Percentiles rank a stretch among this genome's conserved stretches.
phyloP scores from a whole-genome alignment of 129 eudicot genomes.

The Flaveria ramosissima region DNA sequence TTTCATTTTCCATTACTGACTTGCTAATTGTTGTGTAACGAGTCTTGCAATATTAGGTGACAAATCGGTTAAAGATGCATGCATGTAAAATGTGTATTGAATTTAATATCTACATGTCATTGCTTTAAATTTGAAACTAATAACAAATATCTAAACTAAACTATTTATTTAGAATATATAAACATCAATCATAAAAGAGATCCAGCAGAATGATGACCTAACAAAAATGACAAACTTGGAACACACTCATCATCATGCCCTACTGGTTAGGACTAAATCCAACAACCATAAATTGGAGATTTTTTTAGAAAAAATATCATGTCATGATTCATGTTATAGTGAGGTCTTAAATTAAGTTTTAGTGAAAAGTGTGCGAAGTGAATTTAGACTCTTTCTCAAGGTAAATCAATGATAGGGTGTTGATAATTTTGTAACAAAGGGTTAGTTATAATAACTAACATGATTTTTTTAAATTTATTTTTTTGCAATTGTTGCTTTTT shows the following conservation, averaged over 20 bases:
- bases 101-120: not conserved
- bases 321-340: not conserved
- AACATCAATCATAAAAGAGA: conserved; percentile 13
- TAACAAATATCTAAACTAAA: not conserved
- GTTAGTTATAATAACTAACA: too few relatives aligned
- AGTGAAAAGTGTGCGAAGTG: too few relatives aligned
- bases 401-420: too few relatives aligned
- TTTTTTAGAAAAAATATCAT: not conserved
- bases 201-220: conserved; percentile 24
- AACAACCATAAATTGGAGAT: conserved; percentile 9
- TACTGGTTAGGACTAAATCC: conserved; percentile 28
- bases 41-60: conserved; percentile 7
- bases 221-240: conserved; percentile 31
- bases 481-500: too few relatives aligned
- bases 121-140: not conserved
- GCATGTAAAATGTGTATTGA: not conserved
- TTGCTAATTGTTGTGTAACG: not conserved
- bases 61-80: not conserved
- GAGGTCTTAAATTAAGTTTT: too few relatives aligned
- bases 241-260: conserved; percentile 29
- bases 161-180: conserved; percentile 9
- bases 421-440: too few relatives aligned
- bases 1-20: not conserved
- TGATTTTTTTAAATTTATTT: too few relatives aligned
- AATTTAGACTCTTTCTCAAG: too few relatives aligned